Evolutionary conservation across 495 filamentous ascomycete species (phyloP).

Genomic region (Penicillium paxilli): DNA sequence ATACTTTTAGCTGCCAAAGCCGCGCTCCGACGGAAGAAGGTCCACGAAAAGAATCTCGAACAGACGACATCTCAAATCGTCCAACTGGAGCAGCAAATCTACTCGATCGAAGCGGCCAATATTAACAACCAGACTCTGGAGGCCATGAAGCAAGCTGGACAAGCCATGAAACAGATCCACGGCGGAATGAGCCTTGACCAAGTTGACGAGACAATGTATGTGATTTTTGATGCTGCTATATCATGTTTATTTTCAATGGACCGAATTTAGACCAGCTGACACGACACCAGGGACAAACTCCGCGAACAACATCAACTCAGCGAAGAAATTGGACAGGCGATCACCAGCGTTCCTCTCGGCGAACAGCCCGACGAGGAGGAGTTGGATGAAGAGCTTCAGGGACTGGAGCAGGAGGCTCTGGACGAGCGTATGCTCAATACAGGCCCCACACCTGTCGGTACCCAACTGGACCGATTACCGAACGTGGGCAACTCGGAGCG

Average conservation of each 20-base stretch:
- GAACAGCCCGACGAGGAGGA: conserved; percentile 83
- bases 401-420: conserved; percentile 81
- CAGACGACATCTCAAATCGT: conserved; percentile 86
- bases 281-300: conserved; percentile 73
- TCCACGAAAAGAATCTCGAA: conserved; percentile 83
- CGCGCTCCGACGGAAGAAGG: conserved; percentile 94
- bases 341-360: conserved; percentile 69
- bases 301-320: conserved; percentile 89
- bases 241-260: background rate
- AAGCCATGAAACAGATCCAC: conserved; percentile 92
- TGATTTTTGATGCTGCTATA: conserved; percentile 11
- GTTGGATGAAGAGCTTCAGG: conserved; percentile 74
- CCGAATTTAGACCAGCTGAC: background rate
- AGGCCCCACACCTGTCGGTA: conserved; percentile 70
- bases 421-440: conserved; percentile 93
- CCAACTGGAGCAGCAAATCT: conserved; percentile 93
- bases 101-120: conserved; percentile 95
- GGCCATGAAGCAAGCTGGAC: conserved; percentile 87
- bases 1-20: conserved; percentile 72
- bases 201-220: conserved; percentile 94
- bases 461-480: conserved; percentile 72
- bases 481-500: conserved; percentile 68
- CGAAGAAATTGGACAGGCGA: conserved; percentile 85
- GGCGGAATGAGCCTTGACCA: conserved; percentile 85
- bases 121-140: conserved; percentile 96